Evolutionary conservation across 495 filamentous ascomycete species (phyloP), one percentile per base, ranked within the genome.

Genomic region (Cetradonia linearis): DNA sequence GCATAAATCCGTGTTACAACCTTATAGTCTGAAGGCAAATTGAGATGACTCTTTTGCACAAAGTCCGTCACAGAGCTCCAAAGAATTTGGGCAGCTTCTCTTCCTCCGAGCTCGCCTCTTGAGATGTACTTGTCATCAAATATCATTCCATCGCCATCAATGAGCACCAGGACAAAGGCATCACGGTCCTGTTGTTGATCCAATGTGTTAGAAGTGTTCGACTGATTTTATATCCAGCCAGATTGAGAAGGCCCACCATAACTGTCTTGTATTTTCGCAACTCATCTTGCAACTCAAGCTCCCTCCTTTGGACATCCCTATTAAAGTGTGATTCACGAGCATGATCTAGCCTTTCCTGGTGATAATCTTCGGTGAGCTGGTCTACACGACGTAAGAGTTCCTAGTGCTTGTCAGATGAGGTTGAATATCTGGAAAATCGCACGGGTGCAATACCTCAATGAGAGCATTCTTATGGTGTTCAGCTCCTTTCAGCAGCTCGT

Each of bases 121-220:
- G 78, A 74, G 54, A 91, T 67, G 42, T 82, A 78, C 37, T 79
- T 69, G 63, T 89, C 83, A 56, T 82, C 76, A 69, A 94, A 94
- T 64, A 92, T 80, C 66, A 89, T 79, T 31, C 83, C 84, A 66
- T 91, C 85, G 31, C 86, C 88, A 67, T 94, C 88, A 56, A 94
- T 79, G 60, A 94, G 73, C 20, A 89, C 78, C 31, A 88, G 69
- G 64, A 91, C 76, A 67, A 89, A 92, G 10, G 85, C 82, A 74
- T 91, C 86, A 54, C 80, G 81, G 50, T 84, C 84, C 87, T 91
- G 68, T 27, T 54, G 10, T 42, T 13, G 9, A 53, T 28, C 18
- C 36, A 40, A n/a, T 36, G 54, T 14, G 7, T 56, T 10, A 36
- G n/a, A 28, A 27, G 42, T 20, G 2, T 46, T 46, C 20, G 42